Conservation (phyloP, 1,284 basidiomycete species). For the Cutaneotrichosporon arboriforme region DNA sequence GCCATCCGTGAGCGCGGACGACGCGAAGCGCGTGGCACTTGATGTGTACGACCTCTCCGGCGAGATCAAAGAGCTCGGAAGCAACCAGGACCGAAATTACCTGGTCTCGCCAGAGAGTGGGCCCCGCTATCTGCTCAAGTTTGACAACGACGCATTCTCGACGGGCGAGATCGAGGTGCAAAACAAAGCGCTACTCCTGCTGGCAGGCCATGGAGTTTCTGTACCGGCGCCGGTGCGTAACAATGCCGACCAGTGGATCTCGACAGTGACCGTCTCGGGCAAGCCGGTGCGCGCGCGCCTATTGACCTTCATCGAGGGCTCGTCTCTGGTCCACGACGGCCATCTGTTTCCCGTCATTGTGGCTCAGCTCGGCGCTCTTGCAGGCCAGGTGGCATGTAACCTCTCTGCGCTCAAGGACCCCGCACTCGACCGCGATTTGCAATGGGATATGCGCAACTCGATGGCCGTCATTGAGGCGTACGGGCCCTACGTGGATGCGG, state of each 20-base stretch:
- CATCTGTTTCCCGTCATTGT: conserved; percentile 3
- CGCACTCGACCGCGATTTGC: conserved; percentile 10
- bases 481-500: background rate
- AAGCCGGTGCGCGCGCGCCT: conserved; percentile 3
- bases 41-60: background rate
- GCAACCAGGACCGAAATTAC: conserved; percentile 15
- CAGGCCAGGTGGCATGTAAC: background rate
- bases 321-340: conserved; percentile 6
- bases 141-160: conserved; percentile 11
- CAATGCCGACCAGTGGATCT: background rate
- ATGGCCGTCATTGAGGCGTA: conserved; percentile 9
- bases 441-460: conserved; percentile 16
- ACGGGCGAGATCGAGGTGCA: conserved; percentile 8
- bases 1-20: background rate
- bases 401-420: background rate
- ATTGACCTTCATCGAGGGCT: conserved; percentile 10
- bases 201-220: background rate
- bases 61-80: conserved; percentile 10
- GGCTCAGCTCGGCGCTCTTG: conserved; percentile 3
- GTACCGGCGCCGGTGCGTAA: conserved; percentile 2
- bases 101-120: background rate
- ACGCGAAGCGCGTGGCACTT: conserved; percentile 4
- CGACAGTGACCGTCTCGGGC: background rate
- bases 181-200: conserved; percentile 6
- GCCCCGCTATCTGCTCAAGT: conserved; percentile 12